Evolutionary conservation across 805 yeast species (phyloP).

Genomic region (Candida nemodendra): DNA sequence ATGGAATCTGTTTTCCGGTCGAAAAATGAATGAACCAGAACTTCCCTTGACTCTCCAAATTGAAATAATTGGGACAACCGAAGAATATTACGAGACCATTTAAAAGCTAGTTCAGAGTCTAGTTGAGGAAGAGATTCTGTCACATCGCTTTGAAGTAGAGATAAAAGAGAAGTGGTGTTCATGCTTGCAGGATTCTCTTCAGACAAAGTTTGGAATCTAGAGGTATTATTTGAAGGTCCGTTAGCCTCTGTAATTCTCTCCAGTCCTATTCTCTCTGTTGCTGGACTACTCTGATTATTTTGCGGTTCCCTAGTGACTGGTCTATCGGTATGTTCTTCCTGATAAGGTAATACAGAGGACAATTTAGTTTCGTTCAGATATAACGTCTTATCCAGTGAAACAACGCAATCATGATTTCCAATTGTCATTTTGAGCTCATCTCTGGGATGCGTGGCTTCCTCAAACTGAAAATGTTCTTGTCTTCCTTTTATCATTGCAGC

Average conservation of each 20-base stretch:
- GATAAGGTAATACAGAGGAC: background rate
- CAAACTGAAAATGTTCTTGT: slow-evolving; percentile 46
- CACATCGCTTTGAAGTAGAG: background rate
- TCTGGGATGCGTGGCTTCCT: slow-evolving; percentile 43
- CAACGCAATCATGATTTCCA: slow-evolving; percentile 3
- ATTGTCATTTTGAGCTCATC: slow-evolving; percentile 12
- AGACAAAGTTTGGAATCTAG: too few species aligned
- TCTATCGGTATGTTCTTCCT: background rate
- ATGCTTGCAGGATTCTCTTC: background rate
- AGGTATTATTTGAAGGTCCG: too few species aligned
- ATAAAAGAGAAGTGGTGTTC: background rate
- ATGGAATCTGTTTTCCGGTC: slow-evolving; percentile 27
- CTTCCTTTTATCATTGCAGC: slow-evolving; percentile 47
- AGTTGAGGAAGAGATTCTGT: background rate
- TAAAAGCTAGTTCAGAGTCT: slow-evolving; percentile 20
- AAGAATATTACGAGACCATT: slow-evolving; percentile 43
- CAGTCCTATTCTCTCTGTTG: background rate
- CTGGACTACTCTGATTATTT: background rate
- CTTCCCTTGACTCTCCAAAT: slow-evolving; percentile 59
- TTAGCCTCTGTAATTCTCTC: background rate
- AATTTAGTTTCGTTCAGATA: slow-evolving; percentile 1
- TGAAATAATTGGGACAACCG: slow-evolving; percentile 42
- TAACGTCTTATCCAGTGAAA: slow-evolving; percentile 9
- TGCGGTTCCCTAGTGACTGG: background rate
- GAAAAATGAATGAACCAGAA: slow-evolving; percentile 53